These are phyloP conservation scores for Paecilomyces sp. DNA, from an alignment of 2,329 filamentous ascomycete genomes.

Conservation along the genomic window DNA sequence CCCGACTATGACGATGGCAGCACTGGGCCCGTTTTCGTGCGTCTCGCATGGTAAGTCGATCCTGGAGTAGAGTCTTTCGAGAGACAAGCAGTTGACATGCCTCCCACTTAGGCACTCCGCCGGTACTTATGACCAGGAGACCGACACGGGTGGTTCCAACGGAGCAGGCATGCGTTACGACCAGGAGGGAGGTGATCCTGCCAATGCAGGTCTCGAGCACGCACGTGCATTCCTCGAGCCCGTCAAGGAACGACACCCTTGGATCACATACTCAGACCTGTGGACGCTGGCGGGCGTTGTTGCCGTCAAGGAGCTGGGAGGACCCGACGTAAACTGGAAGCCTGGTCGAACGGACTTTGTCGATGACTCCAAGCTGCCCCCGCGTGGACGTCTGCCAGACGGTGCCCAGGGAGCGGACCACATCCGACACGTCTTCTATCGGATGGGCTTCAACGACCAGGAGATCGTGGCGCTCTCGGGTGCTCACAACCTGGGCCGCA, in stretches of 20 bases:
- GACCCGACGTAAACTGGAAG: conserved; percentile 50
- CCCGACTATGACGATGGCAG: conserved; percentile 60
- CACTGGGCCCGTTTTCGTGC: conserved; percentile 56
- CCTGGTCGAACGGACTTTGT: conserved; percentile 56
- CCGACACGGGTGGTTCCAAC: conserved; percentile 57
- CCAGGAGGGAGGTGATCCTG: conserved; percentile 56
- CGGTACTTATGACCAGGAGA: conserved; percentile 53
- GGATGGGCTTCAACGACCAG: conserved; percentile 55
- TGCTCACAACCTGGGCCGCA: conserved; percentile 51
- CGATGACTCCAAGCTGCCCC: conserved; percentile 54
- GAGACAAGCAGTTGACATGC: conserved; percentile 3
- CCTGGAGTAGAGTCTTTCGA: background rate
- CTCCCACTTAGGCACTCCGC: conserved; percentile 48
- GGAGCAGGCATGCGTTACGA: conserved; percentile 62
- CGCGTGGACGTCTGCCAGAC: conserved; percentile 51
- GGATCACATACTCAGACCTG: conserved; percentile 60
- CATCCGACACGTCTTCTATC: conserved; percentile 49
- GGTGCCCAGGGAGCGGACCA: conserved; percentile 49
- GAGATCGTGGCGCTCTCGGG: conserved; percentile 53
- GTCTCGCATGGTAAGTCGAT: conserved; percentile 51
- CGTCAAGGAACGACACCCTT: conserved; percentile 51
- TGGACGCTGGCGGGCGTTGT: conserved; percentile 58
- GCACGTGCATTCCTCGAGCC: conserved; percentile 59
- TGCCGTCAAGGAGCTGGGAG: conserved; percentile 54
- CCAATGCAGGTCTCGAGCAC: conserved; percentile 58